Evolutionary conservation across 1,139 yeast species (phyloP).

Genomic region (Sugiyamaella castrensis): DNA sequence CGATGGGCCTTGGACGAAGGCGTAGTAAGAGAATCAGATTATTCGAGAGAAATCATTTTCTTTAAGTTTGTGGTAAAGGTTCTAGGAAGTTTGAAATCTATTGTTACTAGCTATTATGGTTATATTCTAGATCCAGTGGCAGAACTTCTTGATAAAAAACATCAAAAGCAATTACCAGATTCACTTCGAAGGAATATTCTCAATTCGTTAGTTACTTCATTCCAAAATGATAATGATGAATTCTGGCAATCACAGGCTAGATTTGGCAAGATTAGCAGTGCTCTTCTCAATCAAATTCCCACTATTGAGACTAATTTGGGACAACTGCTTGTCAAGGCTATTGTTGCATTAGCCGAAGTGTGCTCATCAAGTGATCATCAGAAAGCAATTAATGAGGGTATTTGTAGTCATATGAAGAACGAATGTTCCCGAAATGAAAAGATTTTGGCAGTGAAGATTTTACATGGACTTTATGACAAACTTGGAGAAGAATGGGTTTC

Average conservation of each 20-base stretch:
- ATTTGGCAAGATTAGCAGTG: constrained; percentile 64
- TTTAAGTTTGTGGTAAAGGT: constrained; percentile 83
- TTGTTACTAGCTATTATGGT: constrained; percentile 83
- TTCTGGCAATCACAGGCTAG: constrained; percentile 90
- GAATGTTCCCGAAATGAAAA: constrained; percentile 49
- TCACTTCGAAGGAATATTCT: constrained; percentile 65
- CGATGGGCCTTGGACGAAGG: constrained; percentile 92
- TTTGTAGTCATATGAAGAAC: constrained; percentile 56
- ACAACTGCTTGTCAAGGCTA: constrained; percentile 66
- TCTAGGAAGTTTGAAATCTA: constrained; percentile 79
- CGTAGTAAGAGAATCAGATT: constrained; percentile 19
- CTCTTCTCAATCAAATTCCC: constrained; percentile 62
- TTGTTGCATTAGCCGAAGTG: constrained; percentile 70
- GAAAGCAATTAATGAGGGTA: constrained; percentile 54
- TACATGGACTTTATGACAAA: constrained; percentile 80
- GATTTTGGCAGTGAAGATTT: constrained; percentile 77
- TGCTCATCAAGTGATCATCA: constrained; percentile 79
- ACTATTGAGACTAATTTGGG: constrained; percentile 64
- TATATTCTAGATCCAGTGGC: constrained; percentile 72
- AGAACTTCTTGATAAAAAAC: constrained; percentile 18
- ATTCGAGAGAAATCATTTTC: constrained; percentile 52
- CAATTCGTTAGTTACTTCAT: constrained; percentile 70
- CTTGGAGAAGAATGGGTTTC: constrained; percentile 94
- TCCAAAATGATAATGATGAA: constrained; percentile 87
- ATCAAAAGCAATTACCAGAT: constrained; percentile 35